Percentiles rank a stretch among this genome's conserved stretches.
Evolutionary conservation across 1,284 basidiomycete genomes (phyloP).

Genomic region (Hypsizygus ulmarius): DNA sequence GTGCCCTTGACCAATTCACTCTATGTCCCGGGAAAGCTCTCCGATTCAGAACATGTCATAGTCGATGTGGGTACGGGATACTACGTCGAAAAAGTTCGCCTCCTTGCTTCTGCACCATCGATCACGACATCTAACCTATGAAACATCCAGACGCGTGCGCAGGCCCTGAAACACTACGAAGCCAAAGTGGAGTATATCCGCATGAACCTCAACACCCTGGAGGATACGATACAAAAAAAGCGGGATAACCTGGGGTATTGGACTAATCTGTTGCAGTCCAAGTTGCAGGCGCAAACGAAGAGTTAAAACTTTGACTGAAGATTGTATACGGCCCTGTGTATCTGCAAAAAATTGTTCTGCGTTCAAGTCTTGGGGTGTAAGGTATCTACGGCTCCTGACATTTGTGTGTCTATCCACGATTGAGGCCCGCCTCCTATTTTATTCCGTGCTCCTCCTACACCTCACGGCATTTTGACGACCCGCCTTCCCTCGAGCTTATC

Average conservation of each 20-base stretch:
- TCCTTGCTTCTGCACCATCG: not conserved
- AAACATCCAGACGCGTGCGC: conserved; percentile 61
- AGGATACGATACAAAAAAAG: conserved; percentile 85
- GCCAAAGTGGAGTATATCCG: conserved; percentile 77
- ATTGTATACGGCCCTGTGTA: too few species aligned
- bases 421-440: too few species aligned
- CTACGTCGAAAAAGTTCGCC: conserved; percentile 85
- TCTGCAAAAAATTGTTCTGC: too few species aligned
- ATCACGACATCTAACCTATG: not conserved
- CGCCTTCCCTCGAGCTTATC: too few species aligned
- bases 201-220: conserved; percentile 77
- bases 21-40: conserved; percentile 91
- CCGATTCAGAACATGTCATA: conserved; percentile 83
- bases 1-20: conserved; percentile 93
- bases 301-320: conserved; percentile 8
- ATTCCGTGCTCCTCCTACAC: too few species aligned
- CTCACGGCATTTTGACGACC: too few species aligned
- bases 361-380: too few species aligned
- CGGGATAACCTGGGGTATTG: conserved; percentile 83
- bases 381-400: too few species aligned
- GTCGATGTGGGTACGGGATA: conserved; percentile 97
- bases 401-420: too few species aligned
- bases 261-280: conserved; percentile 72
- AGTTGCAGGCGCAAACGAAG: conserved; percentile 52
- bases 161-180: conserved; percentile 77